Conservation (phyloP, 495 filamentous ascomycete species). For the Hyaloscypha hepaticicola region DNA sequence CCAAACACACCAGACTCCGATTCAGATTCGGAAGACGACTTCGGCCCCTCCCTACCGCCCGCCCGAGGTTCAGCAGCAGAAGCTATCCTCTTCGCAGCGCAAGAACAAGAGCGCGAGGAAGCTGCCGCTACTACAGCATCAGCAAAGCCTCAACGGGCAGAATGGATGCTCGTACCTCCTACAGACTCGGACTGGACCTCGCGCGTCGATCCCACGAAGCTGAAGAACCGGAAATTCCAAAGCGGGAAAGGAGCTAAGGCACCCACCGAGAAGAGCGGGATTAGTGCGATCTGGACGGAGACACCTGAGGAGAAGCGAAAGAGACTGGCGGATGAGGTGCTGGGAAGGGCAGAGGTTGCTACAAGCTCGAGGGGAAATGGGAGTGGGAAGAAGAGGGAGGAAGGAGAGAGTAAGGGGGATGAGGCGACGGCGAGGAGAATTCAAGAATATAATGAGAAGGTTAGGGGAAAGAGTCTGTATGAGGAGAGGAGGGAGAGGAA, state of each 20-base stretch:
- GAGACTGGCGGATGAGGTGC: slow-evolving; percentile 78
- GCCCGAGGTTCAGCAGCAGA: slow-evolving; percentile 37
- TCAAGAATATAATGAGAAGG: slow-evolving; percentile 55
- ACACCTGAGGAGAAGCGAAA: slow-evolving; percentile 85
- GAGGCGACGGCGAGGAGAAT: slow-evolving; percentile 53
- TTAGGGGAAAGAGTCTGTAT: slow-evolving; percentile 61
- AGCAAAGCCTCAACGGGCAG: slow-evolving; percentile 63
- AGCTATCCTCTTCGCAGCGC: slow-evolving; percentile 2
- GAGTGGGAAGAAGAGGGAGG: slow-evolving; percentile 14
- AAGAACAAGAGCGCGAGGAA: slow-evolving; percentile 5
- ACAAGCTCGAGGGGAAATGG: slow-evolving; percentile 1
- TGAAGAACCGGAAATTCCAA: slow-evolving; percentile 81
- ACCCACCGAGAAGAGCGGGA: slow-evolving; percentile 38
- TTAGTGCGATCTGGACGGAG: slow-evolving; percentile 81
- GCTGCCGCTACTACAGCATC: slow-evolving; percentile 35
- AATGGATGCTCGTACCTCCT: slow-evolving; percentile 94
- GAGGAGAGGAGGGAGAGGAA: slow-evolving; percentile 55
- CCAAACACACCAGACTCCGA: slow-evolving; percentile 35
- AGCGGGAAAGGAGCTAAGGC: slow-evolving; percentile 61
- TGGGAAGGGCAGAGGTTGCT: slow-evolving; percentile 61
- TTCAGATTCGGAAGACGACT: slow-evolving; percentile 45
- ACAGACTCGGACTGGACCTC: slow-evolving; percentile 57
- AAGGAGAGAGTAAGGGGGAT: slow-evolving; percentile 29
- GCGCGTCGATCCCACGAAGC: slow-evolving; percentile 80
- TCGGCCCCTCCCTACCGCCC: slow-evolving; percentile 79